Base-by-base conservation (phyloP, 2,329 filamentous ascomycete genomes). In the Tolypocladium album region DNA sequence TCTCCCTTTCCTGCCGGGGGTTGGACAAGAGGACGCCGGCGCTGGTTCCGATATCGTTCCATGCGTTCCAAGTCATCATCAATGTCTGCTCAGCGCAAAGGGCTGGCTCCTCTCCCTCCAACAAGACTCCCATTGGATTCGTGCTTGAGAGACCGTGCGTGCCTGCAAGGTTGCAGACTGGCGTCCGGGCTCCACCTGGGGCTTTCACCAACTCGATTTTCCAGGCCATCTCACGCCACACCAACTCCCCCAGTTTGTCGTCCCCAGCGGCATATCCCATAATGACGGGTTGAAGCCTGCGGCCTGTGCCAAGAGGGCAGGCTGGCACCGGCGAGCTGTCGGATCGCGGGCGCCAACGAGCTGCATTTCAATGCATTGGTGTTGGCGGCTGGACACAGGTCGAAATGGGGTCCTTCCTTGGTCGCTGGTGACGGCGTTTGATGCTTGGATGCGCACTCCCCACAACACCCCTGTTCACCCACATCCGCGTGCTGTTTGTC, bases 391-490 rank as follows among this genome's bases (percentile, higher is more conserved):
- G 39, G 55, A 31, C 42, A 42, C 17, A 43, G 22, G 60, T 60
- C 47, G 56, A 57, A 57, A 56, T 58, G 43, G 52, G 27, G 58
- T 58, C 58, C 60, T 57, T 61, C 61, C 58, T 59, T 55, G 57
- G 59, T 61, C 59, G 61, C 47, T 53, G 62, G 62, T 62, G 61
- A 64, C 63, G 60, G 62, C 61, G 61, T 65, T 63, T 62, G 60
- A 60, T 61, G 61, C 55, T 31, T 31, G 27, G 27, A 5, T 61
- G 61, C 57, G n/a, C 59, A 57, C 61, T 58, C 62, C 59, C 36
- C 60, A 53, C 60, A 55, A 64, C 60, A 62, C 59, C 64, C 60
- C 62, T 61, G 64, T 60, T 59, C 61, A 60, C 61, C 60, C 62
- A 61, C 62, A 55, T 57, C 60, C 62, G 61, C 58, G 60, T 60